Conservation (phyloP, 2,329 filamentous ascomycete species). For the Alternaria ventricosa region DNA sequence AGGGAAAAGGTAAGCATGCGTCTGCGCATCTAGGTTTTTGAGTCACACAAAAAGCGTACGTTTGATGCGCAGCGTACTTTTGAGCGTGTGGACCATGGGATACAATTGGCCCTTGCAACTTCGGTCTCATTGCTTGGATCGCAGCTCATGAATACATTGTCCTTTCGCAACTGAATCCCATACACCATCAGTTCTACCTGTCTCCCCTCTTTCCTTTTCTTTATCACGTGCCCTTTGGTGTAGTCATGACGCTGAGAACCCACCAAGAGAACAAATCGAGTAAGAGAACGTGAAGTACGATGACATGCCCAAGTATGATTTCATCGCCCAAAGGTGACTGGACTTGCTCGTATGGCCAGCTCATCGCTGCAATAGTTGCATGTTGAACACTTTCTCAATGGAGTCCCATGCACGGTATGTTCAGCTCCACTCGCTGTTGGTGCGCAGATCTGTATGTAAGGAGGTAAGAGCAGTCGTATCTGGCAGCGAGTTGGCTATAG, state of each 20-base stretch:
- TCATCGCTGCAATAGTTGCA: too few species aligned
- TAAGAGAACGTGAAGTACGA: too few species aligned
- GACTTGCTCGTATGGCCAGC: too few species aligned
- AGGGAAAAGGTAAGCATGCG: neutral
- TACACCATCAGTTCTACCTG: neutral
- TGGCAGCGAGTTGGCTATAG: neutral
- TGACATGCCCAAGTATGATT: too few species aligned
- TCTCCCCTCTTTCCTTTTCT: too few species aligned
- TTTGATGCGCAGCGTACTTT: neutral
- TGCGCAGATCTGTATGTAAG: neutral
- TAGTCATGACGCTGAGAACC: too few species aligned
- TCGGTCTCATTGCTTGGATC: neutral
- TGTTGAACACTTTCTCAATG: too few species aligned
- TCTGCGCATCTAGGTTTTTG: neutral
- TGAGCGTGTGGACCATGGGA: neutral
- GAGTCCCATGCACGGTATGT: too few species aligned
- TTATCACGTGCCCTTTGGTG: too few species aligned
- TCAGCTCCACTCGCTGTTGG: too few species aligned
- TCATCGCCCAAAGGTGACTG: too few species aligned
- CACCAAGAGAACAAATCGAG: too few species aligned
- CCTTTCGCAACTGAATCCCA: rapidly evolving
- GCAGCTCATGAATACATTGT: neutral
- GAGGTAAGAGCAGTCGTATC: neutral
- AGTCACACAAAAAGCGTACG: neutral
- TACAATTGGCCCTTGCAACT: neutral